Conservation (phyloP, 2,329 filamentous ascomycete species). For the Emergomyces orientalis region DNA sequence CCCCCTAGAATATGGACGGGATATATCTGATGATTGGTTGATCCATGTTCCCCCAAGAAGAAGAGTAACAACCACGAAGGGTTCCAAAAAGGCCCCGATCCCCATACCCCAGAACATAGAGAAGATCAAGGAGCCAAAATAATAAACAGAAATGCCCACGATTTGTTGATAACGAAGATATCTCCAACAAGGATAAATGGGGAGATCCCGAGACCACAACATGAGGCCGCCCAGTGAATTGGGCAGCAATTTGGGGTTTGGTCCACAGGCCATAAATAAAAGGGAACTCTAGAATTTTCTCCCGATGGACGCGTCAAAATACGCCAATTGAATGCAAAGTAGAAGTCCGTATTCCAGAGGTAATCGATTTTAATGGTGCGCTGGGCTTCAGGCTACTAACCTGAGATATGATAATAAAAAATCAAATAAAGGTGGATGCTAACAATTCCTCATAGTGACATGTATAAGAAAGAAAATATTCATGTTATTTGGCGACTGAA, state of each 20-base stretch:
- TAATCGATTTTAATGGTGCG: not conserved
- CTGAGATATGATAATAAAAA: not conserved
- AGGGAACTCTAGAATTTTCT: not conserved
- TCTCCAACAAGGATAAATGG: not conserved
- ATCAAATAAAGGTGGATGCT: not conserved
- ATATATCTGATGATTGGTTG: conserved; percentile 42
- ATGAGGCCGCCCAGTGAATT: not conserved
- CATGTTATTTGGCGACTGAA: not conserved
- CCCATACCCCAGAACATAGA: conserved; percentile 36
- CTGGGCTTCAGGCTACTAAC: not conserved
- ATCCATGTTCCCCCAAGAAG: conserved; percentile 54
- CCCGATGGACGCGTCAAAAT: not conserved
- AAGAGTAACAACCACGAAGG: conserved; percentile 51
- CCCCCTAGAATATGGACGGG: conserved; percentile 8
- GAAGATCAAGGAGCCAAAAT: not conserved
- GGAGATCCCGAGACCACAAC: not conserved
- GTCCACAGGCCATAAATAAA: not conserved
- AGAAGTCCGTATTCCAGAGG: not conserved
- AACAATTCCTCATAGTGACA: not conserved
- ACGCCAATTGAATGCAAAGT: not conserved
- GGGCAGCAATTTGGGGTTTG: not conserved
- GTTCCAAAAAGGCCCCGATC: conserved; percentile 50
- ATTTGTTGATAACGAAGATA: not conserved
- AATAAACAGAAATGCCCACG: not conserved
- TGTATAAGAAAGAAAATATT: not conserved